Base-by-base conservation (phyloP, 2,329 filamentous ascomycete genomes). In the Dactylellina haptotyla region DNA sequence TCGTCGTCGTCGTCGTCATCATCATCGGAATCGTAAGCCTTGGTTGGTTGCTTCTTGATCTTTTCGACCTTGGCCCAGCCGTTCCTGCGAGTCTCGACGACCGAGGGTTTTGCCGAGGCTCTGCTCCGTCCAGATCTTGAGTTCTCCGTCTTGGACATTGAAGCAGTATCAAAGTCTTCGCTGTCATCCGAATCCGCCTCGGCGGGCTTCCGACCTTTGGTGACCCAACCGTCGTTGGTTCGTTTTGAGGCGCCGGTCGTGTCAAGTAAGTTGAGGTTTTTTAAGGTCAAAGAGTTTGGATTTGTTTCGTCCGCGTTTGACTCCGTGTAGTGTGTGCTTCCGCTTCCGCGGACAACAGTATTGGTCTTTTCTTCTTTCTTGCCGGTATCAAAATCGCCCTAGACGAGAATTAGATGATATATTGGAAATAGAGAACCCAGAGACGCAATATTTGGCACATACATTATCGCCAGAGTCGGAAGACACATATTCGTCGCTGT, bases 31-130 rank as follows among this genome's bases (percentile, higher is more conserved):
- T 37, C 50, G n/a, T 28, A 61, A 41, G 14, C 12, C 3, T 64
- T 28, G 30, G 50, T 62, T 54, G 39, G 45, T 43, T 46, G 63
- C 30, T 59, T 71, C 1, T 28, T 37, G 16, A 69, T 45, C 43
- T 75, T 77, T 6, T 57, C 3, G 16, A 53, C 48, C 30, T 69
- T 77, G 0, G 75, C 75, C 76, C 76, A 77, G 3, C 76, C 76
- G 48, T 62, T 70, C 37, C 74, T 75, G 34, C 53, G 61, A 9
- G 41, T 5, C 18, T 56, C 50, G 25, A 41, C 4, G 25, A 26
- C 25, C 18, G 32, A 10, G 10, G 26, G 0, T 34, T 54, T 48
- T 12, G n/a, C 9, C 43, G 56, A 8, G 48, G 46, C 23, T 26
- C 51, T 34, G 23, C 41, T n/a, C 18, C 18, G 16, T 9, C n/a